Evolutionary conservation across 108 stramenopile species (phyloP), one percentile per base, ranked within the genome.

Genomic region (Hondaea fermentalgiana): DNA sequence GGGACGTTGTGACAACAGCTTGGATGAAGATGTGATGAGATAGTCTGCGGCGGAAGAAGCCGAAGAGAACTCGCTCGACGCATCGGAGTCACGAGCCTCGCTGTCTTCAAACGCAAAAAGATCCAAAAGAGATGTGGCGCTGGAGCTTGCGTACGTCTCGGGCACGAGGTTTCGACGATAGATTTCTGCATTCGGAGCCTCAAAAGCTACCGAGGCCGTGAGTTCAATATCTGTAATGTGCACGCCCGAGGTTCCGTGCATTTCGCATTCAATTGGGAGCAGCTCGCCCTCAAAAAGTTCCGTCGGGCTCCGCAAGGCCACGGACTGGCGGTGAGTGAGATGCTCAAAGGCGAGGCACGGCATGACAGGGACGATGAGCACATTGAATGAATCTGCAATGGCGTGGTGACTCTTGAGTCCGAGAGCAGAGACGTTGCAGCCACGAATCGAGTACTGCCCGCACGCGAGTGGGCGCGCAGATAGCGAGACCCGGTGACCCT

Each of bases 1-100:
- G 19, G 45, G 51, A 10, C 51, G 45, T 53, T 83, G 76, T 12
- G 49, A 53, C 10, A 2, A 1, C 10, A 83, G 12, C 12, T 47
- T 83, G 43, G 76, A 53, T 16, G 76, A 83, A 6, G 76, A 83
- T 23, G 76, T 83, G 76, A 83, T 83, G 76, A 83, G 76, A 28
- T 83, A 83, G 49, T 83, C 76, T 12, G 76, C n/a, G 49, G 6
- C 23, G 14, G 76, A 53, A 21, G 45, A 47, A 12, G 23, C 76
- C n/a, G 49, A 53, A 23, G 76, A 47, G 64, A 42, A 69, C 28
- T 83, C 51, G 23, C 49, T 53, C 42, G 21, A 14, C 3, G 64
- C 64, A 16, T 47, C n/a, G 14, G 49, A 12, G 49, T 83, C 76
- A 12, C 49, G 49, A 12, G 16, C 76, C 49, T 47, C 45, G 28